A percentile compares a stretch with the other conserved stretches of the same genome.
phyloP scores from a whole-genome alignment of 148 eudicot genomes.

The Arbutus unedo region DNA sequence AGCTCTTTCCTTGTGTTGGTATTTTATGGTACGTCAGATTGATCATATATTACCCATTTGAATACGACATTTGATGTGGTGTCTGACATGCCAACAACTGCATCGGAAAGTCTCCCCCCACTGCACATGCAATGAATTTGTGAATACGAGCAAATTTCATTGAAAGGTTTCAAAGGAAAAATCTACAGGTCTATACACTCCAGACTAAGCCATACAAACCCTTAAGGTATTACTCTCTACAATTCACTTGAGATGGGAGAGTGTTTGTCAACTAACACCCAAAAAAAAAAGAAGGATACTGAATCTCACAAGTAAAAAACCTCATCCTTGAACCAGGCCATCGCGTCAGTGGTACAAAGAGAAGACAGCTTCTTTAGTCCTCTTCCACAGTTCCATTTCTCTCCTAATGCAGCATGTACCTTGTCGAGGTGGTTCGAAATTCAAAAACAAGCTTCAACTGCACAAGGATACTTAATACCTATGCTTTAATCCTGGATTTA shows the following conservation, averaged over 20 bases:
- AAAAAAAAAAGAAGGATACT: background rate
- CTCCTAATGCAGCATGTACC: background rate
- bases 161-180: background rate
- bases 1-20: no score
- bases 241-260: background rate
- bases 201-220: conserved; percentile 8
- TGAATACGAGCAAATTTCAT: conserved; percentile 14
- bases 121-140: background rate
- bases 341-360: background rate
- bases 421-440: background rate
- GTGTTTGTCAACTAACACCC: background rate
- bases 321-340: background rate
- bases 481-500: background rate
- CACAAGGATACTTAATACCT: background rate
- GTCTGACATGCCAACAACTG: background rate
- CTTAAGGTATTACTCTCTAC: conserved; percentile 14
- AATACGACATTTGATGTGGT: no score
- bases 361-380: background rate
- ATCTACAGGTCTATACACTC: conserved; percentile 18
- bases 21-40: no score
- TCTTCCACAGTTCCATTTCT: background rate
- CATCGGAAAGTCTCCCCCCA: background rate
- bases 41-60: no score
- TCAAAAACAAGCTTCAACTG: background rate
- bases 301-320: conserved; percentile 5